Evolutionary conservation across 352 stramenopile species (phyloP), one percentile per base, ranked within the genome.

Genomic region (Phytophthora cajani): DNA sequence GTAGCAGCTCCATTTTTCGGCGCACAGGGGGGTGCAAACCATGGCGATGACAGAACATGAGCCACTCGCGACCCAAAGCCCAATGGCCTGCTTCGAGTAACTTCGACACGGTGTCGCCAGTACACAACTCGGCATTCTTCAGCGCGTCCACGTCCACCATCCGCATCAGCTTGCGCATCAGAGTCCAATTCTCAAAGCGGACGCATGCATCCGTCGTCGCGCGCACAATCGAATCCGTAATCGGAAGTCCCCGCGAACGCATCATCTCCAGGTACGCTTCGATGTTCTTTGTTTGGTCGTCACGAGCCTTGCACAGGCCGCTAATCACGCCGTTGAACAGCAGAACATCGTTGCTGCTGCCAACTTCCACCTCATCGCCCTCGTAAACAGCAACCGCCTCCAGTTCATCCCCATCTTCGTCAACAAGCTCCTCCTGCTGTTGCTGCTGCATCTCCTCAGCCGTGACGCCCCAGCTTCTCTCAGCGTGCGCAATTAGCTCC

Each of bases 301-400:
- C 78, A 44, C 82, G 78, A 6, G 88, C 83, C 65, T 95, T 95
- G 49, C 77, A 82, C 47, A 95, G 89, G 21, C 88, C 88, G 19
- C 84, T 93, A 58, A 95, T 92, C 30, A 92, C 81, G 50, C 88
- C 88, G 61, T 91, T 92, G 55, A 87, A 93, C 16, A 95, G 72
- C 40, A 95, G 64, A 47, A 69, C 60, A 49, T 86, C 75, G 11
- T 81, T 76, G 30, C 57, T 40, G 14, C 67, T 78, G 27, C 73
- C 69, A 19, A 67, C 11, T 7, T 78, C 68, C 21, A 72, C 60
- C 16, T 78, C 65, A 27, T 79, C 76, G 4, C 59, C 70, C 0
- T 80, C 67, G 21, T 72, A 71, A 3, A 78, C 54, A 36, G 66
- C 70, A 66, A 64, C 58, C 5, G 64, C 52, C 50, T 75, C 75